phyloP scores from a whole-genome alignment of 306 rosid genomes.

The Albizia julibrissin region DNA sequence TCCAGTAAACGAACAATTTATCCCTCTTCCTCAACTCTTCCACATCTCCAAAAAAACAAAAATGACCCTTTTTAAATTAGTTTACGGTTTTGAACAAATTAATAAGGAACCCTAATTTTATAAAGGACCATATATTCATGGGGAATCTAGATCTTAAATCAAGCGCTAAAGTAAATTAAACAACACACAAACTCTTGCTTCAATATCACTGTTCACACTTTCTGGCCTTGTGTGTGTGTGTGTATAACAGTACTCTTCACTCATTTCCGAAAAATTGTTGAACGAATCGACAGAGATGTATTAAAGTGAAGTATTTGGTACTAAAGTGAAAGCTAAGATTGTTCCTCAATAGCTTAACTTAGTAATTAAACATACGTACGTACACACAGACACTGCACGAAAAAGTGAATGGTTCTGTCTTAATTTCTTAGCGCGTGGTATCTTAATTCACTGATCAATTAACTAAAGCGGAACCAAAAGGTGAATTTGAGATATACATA shows the following conservation, averaged over 20 bases:
- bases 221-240: background rate
- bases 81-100: background rate
- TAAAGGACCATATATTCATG: background rate
- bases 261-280: background rate
- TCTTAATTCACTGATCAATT: background rate
- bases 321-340: background rate
- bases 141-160: background rate
- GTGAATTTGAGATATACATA: background rate
- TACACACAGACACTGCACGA: background rate
- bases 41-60: constrained; percentile 2
- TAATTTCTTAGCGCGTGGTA: background rate
- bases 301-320: background rate
- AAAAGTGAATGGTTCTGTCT: constrained; percentile 16
- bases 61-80: background rate
- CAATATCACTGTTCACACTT: background rate
- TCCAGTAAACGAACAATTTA: background rate
- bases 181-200: background rate
- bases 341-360: background rate
- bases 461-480: background rate
- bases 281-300: background rate
- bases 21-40: background rate
- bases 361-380: background rate
- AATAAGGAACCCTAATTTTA: background rate
- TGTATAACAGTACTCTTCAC: background rate
- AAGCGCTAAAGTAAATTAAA: background rate